These are phyloP conservation scores for Exutisphaerella laricina DNA, from an alignment of 2,329 filamentous ascomycete species.

Conservation along the genomic window DNA sequence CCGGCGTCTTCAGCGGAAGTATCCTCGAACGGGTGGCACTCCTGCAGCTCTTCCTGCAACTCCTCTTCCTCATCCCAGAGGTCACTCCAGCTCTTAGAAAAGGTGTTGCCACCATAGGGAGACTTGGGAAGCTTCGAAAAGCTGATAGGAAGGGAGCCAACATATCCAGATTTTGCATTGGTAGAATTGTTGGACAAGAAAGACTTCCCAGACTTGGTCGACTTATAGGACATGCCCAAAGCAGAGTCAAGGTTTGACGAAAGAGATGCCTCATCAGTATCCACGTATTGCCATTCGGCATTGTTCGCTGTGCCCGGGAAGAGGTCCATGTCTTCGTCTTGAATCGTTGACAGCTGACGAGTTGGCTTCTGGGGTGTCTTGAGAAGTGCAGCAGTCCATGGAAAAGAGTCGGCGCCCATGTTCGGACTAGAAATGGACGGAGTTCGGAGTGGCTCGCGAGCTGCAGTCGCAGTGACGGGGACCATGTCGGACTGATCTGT, in stretches of 20 bases:
- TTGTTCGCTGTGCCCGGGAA: constrained; percentile 71
- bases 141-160: constrained; percentile 65
- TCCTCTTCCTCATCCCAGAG: constrained; percentile 93
- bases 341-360: constrained; percentile 82
- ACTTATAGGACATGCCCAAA: constrained; percentile 74
- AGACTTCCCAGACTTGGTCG: constrained; percentile 46
- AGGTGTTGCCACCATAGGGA: constrained; percentile 35
- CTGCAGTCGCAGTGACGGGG: constrained; percentile 66
- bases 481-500: constrained; percentile 68
- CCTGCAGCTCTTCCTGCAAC: constrained; percentile 60
- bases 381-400: constrained; percentile 88
- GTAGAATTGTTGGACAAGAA: constrained; percentile 39
- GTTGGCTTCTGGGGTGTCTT: constrained; percentile 63
- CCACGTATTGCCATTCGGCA: constrained; percentile 65
- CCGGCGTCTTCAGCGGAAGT: constrained; percentile 30
- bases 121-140: constrained; percentile 50
- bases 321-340: constrained; percentile 74
- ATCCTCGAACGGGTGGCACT: constrained; percentile 46
- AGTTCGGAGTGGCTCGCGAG: constrained; percentile 90
- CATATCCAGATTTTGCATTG: constrained; percentile 66
- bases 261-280: constrained; percentile 71
- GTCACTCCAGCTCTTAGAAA: constrained; percentile 99
- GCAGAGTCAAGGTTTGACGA: constrained; percentile 80
- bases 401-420: constrained; percentile 75
- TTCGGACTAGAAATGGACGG: constrained; percentile 88